Evolutionary conservation across 345 rosid genomes (phyloP).

Genomic region (Erodium maritimum): DNA sequence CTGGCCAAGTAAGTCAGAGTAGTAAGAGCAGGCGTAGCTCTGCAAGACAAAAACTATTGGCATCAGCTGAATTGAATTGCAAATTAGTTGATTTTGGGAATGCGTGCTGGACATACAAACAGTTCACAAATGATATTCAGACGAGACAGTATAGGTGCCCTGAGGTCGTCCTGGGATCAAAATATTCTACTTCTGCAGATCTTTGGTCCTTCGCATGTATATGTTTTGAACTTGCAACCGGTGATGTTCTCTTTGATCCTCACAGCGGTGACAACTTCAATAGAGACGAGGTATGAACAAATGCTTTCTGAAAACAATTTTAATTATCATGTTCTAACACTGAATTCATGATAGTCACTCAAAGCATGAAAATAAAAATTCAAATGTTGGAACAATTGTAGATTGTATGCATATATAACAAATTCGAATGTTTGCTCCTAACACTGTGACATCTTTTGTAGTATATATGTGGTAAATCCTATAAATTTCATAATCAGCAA

Average conservation of each 20-base stretch:
- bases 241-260: constrained; percentile 69
- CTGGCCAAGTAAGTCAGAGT: constrained; percentile 18
- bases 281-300: constrained; percentile 69
- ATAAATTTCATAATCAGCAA: no score
- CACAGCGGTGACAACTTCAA: constrained; percentile 61
- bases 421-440: neutral
- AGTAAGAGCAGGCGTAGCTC: constrained; percentile 37
- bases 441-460: neutral
- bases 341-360: neutral
- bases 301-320: constrained; percentile 1
- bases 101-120: constrained; percentile 80
- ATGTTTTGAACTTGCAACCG: constrained; percentile 70
- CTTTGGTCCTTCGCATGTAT: constrained; percentile 77
- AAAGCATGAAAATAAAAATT: neutral
- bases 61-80: constrained; percentile 41
- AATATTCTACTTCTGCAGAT: constrained; percentile 66
- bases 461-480: neutral
- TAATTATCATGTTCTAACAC: neutral
- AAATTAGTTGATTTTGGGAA: constrained; percentile 72
- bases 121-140: constrained; percentile 63
- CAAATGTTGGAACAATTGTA: no score
- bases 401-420: neutral
- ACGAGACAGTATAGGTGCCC: constrained; percentile 74
- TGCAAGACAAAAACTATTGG: constrained; percentile 35
- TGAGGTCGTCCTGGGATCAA: constrained; percentile 67